Evolutionary conservation across 176 grass and related monocot genomes (phyloP), one percentile per base, ranked within the genome.

Genomic region (Stipa capillata): DNA sequence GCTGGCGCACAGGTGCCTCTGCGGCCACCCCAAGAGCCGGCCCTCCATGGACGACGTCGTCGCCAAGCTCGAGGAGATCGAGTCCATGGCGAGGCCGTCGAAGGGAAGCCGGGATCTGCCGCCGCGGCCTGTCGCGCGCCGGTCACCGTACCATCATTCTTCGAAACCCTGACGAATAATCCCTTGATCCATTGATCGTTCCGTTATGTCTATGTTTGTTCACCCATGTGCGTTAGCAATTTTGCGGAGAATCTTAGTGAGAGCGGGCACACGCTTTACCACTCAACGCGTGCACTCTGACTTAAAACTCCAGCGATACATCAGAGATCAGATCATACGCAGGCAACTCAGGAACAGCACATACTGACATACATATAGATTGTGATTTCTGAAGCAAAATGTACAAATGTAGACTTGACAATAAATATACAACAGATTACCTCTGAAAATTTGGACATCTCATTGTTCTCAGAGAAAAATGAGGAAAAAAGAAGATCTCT

Each of bases 41-140:
- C 93, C 93, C 0, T 77, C 79, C 56, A 97, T 97, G 93, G 75
- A 78, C 56, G 90, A 97, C 25, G 93, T 97, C 23, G 71, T 97
- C 57, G 63, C 33, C 13, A 77, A 65, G 81, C 81, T 97, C 25
- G 85, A 93, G 85, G 87, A 81, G 33, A 80, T 97, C 84, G 85
- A 97, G 24, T 50, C 65, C 50, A 65, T 42, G 77, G 80, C 21
- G 21, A 18, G 29, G 1, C 50, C 81, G 7, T 21, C 78, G 11
- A 85, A 53, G 14, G 85, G 65, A 1, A 76, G 41, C 66, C 64
- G 39, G 41, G 77, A 82, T 18, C 53, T 88, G 44, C 84, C 80
- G 9, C 86, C 80, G 12, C 59, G 86, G 34, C 65, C 79, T 0
- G 61, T 1, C 5, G 23, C 76, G 2, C 42, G 55, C 7, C 73